phyloP scores from a whole-genome alignment of 2,329 filamentous ascomycete genomes.

The Calonectria fujianensis region DNA sequence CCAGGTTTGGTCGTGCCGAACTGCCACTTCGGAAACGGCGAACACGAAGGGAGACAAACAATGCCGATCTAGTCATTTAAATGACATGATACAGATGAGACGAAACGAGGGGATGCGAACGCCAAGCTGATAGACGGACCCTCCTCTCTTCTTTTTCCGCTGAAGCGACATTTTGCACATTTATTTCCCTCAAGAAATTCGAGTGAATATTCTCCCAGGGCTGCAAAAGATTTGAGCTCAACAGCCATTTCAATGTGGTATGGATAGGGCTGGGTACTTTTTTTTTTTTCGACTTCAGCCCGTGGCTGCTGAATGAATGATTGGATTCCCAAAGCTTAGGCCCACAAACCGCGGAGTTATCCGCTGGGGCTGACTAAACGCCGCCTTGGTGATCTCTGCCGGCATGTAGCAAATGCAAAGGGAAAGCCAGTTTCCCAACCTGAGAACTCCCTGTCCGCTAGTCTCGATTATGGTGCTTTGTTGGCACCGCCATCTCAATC shows the following conservation, averaged over 20 bases:
- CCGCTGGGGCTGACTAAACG: constrained; percentile 5
- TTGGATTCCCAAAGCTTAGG: not conserved
- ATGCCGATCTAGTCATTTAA: constrained; percentile 9
- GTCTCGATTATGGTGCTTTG: constrained; percentile 34
- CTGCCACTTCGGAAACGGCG: constrained; percentile 10
- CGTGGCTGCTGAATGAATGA: not conserved
- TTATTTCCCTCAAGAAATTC: not conserved
- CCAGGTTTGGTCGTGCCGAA: constrained; percentile 18
- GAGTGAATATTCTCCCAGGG: not conserved
- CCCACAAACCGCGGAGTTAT: constrained; percentile 10
- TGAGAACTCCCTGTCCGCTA: constrained; percentile 21
- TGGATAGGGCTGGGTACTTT: not conserved
- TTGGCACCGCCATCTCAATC: constrained; percentile 34
- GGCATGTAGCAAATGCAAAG: constrained; percentile 26
- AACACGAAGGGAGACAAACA: not conserved
- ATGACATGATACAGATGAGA: constrained; percentile 19
- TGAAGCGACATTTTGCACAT: not conserved
- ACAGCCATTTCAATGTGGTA: too few species aligned
- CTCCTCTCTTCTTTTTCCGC: not conserved
- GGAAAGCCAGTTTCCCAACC: constrained; percentile 17
- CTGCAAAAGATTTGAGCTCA: too few species aligned
- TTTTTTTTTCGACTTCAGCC: not conserved
- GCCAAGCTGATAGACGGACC: not conserved
- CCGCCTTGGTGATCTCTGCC: constrained; percentile 12
- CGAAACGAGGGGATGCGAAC: constrained; percentile 1